A percentile compares a stretch with the other conserved stretches of the same genome.
Conservation (phyloP, 2,329 filamentous ascomycete species). For the Fusarium longipes region DNA sequence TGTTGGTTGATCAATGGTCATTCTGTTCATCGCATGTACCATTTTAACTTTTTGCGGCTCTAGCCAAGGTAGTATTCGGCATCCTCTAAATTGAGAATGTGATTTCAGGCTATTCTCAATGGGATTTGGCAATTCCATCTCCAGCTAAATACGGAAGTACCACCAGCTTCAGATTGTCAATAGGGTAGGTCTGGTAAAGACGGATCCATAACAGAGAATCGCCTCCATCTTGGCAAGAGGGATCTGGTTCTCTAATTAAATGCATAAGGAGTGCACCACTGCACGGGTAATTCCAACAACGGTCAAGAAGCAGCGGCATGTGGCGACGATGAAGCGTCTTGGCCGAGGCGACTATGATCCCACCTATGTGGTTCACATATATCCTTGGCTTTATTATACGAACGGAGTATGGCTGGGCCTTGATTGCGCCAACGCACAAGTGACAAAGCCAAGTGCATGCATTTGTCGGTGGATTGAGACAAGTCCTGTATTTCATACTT, state of each 20-base stretch:
- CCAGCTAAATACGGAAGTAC: neutral
- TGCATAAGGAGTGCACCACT: neutral
- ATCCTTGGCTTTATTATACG: neutral
- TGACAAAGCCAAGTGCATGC: neutral
- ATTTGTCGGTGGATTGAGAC: neutral
- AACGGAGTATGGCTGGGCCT: neutral
- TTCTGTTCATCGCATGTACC: too few relatives aligned
- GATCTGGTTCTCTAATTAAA: neutral
- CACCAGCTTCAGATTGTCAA: rapidly evolving
- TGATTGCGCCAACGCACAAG: neutral
- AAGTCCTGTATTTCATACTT: neutral
- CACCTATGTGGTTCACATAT: neutral
- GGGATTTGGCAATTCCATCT: neutral
- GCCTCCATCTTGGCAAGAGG: neutral
- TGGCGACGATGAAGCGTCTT: neutral
- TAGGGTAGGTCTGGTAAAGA: neutral
- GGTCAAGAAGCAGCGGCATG: neutral
- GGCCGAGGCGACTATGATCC: neutral
- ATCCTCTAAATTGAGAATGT: neutral
- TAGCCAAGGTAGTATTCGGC: neutral
- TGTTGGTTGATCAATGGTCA: rapidly evolving
- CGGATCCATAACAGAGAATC: rapidly evolving
- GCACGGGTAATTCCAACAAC: neutral
- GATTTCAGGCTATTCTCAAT: neutral
- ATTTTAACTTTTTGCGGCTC: neutral